Percentiles rank a stretch among this genome's conserved stretches.
Evolutionary conservation across 2,329 filamentous ascomycete species (phyloP).

Genomic region (Fusarium sororula): DNA sequence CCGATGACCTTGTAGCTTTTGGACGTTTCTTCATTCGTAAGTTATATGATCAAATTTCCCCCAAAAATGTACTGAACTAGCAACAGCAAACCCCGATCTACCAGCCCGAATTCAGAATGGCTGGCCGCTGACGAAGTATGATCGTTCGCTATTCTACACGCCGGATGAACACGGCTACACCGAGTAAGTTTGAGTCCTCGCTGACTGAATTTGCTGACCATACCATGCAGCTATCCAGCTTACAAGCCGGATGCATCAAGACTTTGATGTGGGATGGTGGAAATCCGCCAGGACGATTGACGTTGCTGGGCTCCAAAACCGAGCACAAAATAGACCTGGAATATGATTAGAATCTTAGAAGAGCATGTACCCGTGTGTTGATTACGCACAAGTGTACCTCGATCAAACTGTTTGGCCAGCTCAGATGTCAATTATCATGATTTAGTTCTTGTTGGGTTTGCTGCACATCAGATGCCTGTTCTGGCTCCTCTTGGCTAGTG

Average conservation of each 20-base stretch:
- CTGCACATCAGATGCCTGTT: background rate
- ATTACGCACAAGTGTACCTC: background rate
- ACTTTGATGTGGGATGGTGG: constrained; percentile 12
- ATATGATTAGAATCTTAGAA: background rate
- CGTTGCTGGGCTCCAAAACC: background rate
- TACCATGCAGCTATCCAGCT: constrained; percentile 15
- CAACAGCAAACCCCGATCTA: constrained; percentile 37
- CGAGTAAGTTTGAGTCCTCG: constrained; percentile 15
- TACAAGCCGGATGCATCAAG: constrained; percentile 20
- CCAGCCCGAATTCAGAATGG: constrained; percentile 38
- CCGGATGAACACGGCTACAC: constrained; percentile 32
- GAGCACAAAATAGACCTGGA: background rate
- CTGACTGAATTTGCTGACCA: background rate
- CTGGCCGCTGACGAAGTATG: constrained; percentile 36
- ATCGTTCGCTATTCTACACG: constrained; percentile 35
- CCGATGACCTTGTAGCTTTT: constrained; percentile 48
- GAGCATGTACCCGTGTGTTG: background rate
- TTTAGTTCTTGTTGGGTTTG: background rate
- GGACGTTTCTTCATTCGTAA: constrained; percentile 46
- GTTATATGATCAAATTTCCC: background rate
- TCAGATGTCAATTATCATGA: background rate
- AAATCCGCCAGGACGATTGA: background rate
- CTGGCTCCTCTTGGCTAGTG: too few relatives aligned
- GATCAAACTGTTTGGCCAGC: background rate
- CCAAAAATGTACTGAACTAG: background rate